These are phyloP conservation scores for Globisporangium mamillatum DNA, from an alignment of 352 stramenopile genomes.

Conservation along the genomic window DNA sequence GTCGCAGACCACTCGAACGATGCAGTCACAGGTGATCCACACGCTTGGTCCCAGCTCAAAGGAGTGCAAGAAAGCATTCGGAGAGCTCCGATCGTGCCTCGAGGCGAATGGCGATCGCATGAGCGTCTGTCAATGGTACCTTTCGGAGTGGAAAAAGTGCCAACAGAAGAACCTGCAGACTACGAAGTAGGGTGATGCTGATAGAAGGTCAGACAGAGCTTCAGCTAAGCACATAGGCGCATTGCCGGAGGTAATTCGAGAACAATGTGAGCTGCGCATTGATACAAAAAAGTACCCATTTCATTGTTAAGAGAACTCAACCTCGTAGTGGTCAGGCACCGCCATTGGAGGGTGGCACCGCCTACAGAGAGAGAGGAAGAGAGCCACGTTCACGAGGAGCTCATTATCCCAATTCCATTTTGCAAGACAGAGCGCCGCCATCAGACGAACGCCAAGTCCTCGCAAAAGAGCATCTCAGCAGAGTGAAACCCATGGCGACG, in stretches of 20 bases:
- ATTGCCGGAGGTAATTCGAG: neutral
- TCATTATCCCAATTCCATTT: neutral
- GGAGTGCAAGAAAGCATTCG: neutral
- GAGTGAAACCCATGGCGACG: neutral
- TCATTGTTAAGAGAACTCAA: no score
- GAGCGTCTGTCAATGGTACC: neutral
- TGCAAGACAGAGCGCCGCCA: neutral
- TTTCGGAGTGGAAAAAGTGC: constrained; percentile 4
- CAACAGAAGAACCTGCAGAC: constrained; percentile 3
- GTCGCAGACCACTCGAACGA: neutral
- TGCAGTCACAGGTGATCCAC: neutral
- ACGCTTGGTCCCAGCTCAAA: neutral
- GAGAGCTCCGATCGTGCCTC: constrained; percentile 6
- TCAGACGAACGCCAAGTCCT: neutral
- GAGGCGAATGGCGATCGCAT: neutral
- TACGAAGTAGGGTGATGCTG: neutral
- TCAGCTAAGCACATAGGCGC: no score
- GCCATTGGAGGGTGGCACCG: no score
- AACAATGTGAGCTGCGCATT: neutral
- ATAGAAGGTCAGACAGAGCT: neutral
- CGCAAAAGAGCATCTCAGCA: neutral
- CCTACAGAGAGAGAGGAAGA: neutral
- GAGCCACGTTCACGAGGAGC: neutral
- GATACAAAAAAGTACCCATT: no score
- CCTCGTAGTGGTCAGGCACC: no score